A percentile compares a stretch with the other conserved stretches of the same genome.
Conservation (phyloP, 495 filamentous ascomycete species). For the Hyaloscypha bicolor region DNA sequence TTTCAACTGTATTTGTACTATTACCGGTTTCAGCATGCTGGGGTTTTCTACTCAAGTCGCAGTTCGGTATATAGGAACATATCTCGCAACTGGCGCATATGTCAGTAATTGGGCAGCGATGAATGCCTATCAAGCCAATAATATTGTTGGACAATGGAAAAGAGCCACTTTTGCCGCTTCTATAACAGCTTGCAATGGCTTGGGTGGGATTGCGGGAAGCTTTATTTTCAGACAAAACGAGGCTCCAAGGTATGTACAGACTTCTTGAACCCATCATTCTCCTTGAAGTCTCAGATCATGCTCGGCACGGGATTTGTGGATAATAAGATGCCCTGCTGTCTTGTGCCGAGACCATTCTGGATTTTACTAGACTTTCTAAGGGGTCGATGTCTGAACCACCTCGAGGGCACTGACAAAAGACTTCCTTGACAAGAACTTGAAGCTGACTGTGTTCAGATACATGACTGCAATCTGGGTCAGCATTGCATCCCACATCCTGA, state of each 20-base stretch:
- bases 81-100: slow-evolving; percentile 76
- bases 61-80: slow-evolving; percentile 73
- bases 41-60: slow-evolving; percentile 69
- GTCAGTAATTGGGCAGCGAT: slow-evolving; percentile 80
- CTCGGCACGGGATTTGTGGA: background rate
- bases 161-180: slow-evolving; percentile 69
- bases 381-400: background rate
- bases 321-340: too few relatives aligned
- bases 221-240: slow-evolving; percentile 71
- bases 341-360: background rate
- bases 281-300: background rate
- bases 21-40: slow-evolving; percentile 73
- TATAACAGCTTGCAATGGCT: slow-evolving; percentile 70
- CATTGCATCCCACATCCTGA: slow-evolving; percentile 70
- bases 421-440: background rate
- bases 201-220: slow-evolving; percentile 75
- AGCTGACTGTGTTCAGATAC: slow-evolving; percentile 48
- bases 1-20: slow-evolving; percentile 74
- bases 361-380: background rate
- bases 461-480: slow-evolving; percentile 72
- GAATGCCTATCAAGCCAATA: slow-evolving; percentile 72
- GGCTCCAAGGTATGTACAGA: slow-evolving; percentile 42
- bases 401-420: background rate
- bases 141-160: slow-evolving; percentile 78
- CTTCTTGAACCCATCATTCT: background rate